Percentiles rank a stretch among this genome's conserved stretches.
Conservation (phyloP, 2,329 filamentous ascomycete genomes). For the Sarocladium oryzae region DNA sequence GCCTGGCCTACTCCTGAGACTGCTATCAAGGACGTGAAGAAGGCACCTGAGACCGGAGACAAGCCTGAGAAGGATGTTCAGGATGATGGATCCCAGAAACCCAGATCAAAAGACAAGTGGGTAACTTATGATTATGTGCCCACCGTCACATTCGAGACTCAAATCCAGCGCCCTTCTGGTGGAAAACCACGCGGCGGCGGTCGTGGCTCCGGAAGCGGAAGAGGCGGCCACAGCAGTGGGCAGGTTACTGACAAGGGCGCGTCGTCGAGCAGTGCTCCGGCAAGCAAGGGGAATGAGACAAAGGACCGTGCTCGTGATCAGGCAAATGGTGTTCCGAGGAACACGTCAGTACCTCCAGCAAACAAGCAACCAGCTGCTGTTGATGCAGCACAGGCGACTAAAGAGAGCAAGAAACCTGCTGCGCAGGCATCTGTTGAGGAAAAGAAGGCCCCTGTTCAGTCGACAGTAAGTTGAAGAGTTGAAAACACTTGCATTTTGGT, state of each 20-base stretch:
- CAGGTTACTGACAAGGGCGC: conserved; percentile 32
- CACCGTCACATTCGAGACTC: conserved; percentile 80
- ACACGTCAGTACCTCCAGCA: conserved; percentile 28
- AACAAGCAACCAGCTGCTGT: conserved; percentile 38
- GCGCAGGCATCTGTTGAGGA: conserved; percentile 29
- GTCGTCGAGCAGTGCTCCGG: conserved; percentile 11
- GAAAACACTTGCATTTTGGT: neutral
- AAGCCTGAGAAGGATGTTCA: conserved; percentile 53
- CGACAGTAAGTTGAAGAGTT: conserved; percentile 33
- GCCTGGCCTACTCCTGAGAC: conserved; percentile 90
- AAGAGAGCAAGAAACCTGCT: conserved; percentile 41
- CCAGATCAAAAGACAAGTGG: conserved; percentile 76
- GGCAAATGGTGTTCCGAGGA: conserved; percentile 25
- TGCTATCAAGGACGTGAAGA: conserved; percentile 63
- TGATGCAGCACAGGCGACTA: conserved; percentile 33
- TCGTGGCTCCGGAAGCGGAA: conserved; percentile 33
- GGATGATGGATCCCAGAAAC: conserved; percentile 40
- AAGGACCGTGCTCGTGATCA: conserved; percentile 31
- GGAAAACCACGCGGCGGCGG: conserved; percentile 45
- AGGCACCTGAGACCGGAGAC: conserved; percentile 55
- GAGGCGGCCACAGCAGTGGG: conserved; percentile 25
- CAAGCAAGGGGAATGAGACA: conserved; percentile 22
- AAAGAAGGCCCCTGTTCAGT: conserved; percentile 31
- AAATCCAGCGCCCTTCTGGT: conserved; percentile 51
- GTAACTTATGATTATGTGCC: conserved; percentile 76